phyloP scores from a whole-genome alignment of 805 yeast species.

The Wickerhamiella brachini region DNA sequence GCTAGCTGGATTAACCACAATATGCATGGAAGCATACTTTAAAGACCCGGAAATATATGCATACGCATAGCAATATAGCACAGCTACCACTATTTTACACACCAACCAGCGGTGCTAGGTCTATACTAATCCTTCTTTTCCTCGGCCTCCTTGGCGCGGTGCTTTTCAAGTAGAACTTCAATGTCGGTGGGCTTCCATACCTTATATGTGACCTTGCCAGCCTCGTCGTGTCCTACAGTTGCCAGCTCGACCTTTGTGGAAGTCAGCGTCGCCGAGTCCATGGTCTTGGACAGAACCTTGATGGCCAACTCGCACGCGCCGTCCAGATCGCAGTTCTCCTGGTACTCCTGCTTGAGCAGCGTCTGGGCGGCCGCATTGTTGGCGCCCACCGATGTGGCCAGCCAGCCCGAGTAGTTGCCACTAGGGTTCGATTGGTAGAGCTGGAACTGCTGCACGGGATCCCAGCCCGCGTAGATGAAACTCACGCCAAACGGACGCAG shows the following conservation, averaged over 20 bases:
- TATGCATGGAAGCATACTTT: no score
- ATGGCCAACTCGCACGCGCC: conserved; percentile 82
- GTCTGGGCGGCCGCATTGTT: conserved; percentile 95
- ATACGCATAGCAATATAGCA: no score
- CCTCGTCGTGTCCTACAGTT: conserved; percentile 41
- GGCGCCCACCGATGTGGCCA: conserved; percentile 93
- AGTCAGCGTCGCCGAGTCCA: conserved; percentile 74
- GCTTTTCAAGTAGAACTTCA: conserved; percentile 53
- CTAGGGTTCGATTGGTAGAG: conserved; percentile 92
- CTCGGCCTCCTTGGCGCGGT: conserved; percentile 37
- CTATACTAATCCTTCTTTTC: conserved; percentile 1
- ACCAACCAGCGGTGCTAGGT: not conserved
- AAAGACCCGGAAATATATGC: no score
- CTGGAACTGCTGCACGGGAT: conserved; percentile 80
- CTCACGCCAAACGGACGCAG: conserved; percentile 97
- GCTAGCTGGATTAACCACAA: no score
- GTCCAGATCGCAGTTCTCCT: conserved; percentile 49
- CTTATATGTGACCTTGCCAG: conserved; percentile 45
- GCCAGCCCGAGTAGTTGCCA: conserved; percentile 97
- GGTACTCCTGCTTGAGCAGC: conserved; percentile 84
- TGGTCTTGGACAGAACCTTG: conserved; percentile 84
- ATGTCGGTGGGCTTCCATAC: conserved; percentile 75
- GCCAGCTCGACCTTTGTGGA: conserved; percentile 89
- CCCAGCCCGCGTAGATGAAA: conserved; percentile 90
- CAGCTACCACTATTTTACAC: not conserved